phyloP scores from a whole-genome alignment of 2,329 filamentous ascomycete genomes.

The Fusarium incarnatum region DNA sequence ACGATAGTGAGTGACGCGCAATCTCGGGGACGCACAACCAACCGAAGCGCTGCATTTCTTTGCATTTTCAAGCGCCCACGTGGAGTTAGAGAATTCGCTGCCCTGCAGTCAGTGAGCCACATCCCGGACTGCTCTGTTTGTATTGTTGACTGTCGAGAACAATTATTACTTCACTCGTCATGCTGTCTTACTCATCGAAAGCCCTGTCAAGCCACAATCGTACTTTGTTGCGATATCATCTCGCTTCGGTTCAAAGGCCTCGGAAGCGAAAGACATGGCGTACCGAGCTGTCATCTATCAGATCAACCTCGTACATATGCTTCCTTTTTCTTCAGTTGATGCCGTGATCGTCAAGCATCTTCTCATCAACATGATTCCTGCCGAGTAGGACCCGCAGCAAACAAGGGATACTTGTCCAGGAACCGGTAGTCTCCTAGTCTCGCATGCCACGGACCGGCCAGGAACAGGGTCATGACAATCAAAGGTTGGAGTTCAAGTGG shows the following conservation, averaged over 20 bases:
- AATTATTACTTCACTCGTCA: background rate
- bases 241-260: slow-evolving; percentile 16
- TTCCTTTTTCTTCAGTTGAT: slow-evolving; percentile 20
- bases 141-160: background rate
- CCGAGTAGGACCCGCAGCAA: slow-evolving; percentile 26
- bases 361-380: slow-evolving; percentile 20
- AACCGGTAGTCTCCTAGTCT: slow-evolving; percentile 19
- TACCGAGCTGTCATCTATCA: slow-evolving; percentile 1
- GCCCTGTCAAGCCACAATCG: slow-evolving; percentile 30
- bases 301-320: slow-evolving; percentile 13
- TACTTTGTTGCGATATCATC: slow-evolving; percentile 13
- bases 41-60: slow-evolving; percentile 23
- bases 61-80: slow-evolving; percentile 37
- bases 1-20: slow-evolving; percentile 35
- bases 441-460: slow-evolving; percentile 28
- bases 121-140: background rate
- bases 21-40: slow-evolving; percentile 37
- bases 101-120: slow-evolving; percentile 9
- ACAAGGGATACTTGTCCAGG: slow-evolving; percentile 1
- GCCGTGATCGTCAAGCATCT: slow-evolving; percentile 7
- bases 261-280: slow-evolving; percentile 18
- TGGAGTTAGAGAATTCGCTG: slow-evolving; percentile 46
- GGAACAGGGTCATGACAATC: slow-evolving; percentile 41
- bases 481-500: slow-evolving; percentile 46
- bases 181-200: slow-evolving; percentile 10